Percentiles rank a stretch among this genome's conserved stretches.
These are phyloP conservation scores for Beta vulgaris DNA, from an alignment of 148 eudicot genomes.

Conservation along the genomic window DNA sequence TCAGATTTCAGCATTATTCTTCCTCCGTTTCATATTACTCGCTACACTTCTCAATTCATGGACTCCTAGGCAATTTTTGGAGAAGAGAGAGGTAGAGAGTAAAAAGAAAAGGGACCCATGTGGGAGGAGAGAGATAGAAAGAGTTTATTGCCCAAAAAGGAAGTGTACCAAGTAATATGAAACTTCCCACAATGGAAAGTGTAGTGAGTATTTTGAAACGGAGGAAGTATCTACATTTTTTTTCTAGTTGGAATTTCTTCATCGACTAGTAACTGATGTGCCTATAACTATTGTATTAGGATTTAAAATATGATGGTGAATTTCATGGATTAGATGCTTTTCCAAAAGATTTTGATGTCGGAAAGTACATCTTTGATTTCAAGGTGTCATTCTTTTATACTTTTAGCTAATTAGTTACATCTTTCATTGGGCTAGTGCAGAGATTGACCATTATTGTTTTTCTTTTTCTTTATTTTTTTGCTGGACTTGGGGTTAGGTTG, in stretches of 20 bases:
- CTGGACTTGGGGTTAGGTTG: conserved; percentile 47
- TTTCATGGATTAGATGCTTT: conserved; percentile 67
- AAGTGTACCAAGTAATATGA: too few relatives aligned
- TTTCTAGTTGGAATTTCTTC: conserved; percentile 8
- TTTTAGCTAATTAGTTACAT: not conserved
- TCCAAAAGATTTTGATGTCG: conserved; percentile 66
- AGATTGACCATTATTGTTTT: conserved; percentile 3
- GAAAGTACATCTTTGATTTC: conserved; percentile 67
- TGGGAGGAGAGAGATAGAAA: too few relatives aligned
- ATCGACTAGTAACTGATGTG: too few relatives aligned
- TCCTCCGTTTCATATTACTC: too few relatives aligned
- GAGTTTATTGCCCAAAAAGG: too few relatives aligned
- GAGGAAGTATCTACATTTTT: not conserved
- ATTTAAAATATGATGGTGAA: conserved; percentile 66
- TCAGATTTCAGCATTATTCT: not conserved
- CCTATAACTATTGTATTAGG: conserved; percentile 39
- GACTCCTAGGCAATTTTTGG: too few relatives aligned
- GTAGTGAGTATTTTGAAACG: too few relatives aligned
- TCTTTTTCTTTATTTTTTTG: not conserved
- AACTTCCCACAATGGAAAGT: too few relatives aligned
- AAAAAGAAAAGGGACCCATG: too few relatives aligned
- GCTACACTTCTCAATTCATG: too few relatives aligned
- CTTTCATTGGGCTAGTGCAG: not conserved
- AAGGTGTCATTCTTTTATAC: conserved; percentile 42
- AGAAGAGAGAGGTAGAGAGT: too few relatives aligned